Evolutionary conservation across 345 rosid genomes (phyloP), one percentile per base, ranked within the genome.

Genomic region (Chamaenerion angustifolium): DNA sequence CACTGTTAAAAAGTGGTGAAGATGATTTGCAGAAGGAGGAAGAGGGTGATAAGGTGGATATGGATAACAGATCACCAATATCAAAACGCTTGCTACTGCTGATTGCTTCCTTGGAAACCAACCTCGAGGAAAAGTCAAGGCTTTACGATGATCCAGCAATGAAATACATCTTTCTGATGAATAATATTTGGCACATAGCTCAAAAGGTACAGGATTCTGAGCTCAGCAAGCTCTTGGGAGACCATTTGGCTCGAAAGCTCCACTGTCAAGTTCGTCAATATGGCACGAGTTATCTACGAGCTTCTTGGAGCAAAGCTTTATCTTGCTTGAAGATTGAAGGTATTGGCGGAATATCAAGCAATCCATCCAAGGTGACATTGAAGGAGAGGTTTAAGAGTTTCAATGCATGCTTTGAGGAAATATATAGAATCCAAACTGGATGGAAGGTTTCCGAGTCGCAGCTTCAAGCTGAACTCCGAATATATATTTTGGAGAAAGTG

Each of bases 381-480:
- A 92, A 92, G 67, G 94, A 83, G 55, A 77, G 83, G 60, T 92
- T 87, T 68, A 92, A 78, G 82, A 78, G 61, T 51, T 90, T 90
- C 59, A 86, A 85, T 71, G 77, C 78, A 8, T 81, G 89, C 64
- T 87, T 92, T 47, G 98, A 92, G 67, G 98, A 92, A 49, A 64
- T 82, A 12, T 87, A 86, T 61, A 70, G 93, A 66, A 54, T 83
- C 66, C 96, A 92, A 70, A 86, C 98, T 1, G 82, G 80, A 50
- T 92, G 98, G 98, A 92, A 68, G 64, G 98, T 92, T 42, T 87
- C 95, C 0, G 93, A 92, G 63, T 68, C 87, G 57, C 96, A 87
- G 60, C 96, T 92, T 56, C 83, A 92, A 9, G 98, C 83, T 69
- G 98, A 92, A 68, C 74, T 92, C 51, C 74, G 95, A 43, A 75